These are phyloP conservation scores for Rhinocladiella similis DNA, from an alignment of 2,329 filamentous ascomycete species.

Conservation along the genomic window DNA sequence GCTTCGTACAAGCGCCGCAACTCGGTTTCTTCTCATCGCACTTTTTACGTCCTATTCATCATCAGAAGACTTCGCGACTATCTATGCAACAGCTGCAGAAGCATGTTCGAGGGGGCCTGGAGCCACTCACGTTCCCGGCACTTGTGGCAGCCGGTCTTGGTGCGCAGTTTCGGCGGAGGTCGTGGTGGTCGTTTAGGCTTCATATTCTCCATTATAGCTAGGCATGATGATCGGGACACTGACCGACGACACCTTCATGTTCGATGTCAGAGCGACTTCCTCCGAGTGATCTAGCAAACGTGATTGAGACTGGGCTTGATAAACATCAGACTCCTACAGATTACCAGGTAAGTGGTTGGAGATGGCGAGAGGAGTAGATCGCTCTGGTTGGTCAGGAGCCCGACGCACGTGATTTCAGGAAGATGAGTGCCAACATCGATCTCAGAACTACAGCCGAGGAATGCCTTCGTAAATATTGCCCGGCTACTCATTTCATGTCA, in stretches of 20 bases:
- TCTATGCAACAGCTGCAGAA: too few relatives aligned
- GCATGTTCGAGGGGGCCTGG: too few relatives aligned
- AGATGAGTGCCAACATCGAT: too few relatives aligned
- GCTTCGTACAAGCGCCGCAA: conserved; percentile 29
- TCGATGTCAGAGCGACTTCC: background rate
- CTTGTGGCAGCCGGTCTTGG: conserved; percentile 24
- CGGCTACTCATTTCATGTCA: too few relatives aligned
- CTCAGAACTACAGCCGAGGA: too few relatives aligned
- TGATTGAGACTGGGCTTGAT: background rate
- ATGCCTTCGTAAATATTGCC: too few relatives aligned
- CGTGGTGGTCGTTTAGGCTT: conserved; percentile 6
- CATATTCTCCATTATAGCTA: background rate
- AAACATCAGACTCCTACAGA: background rate
- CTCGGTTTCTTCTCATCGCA: conserved; percentile 33
- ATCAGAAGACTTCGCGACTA: conserved; percentile 3
- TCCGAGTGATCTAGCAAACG: too few relatives aligned
- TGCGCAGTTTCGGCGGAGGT: conserved; percentile 20
- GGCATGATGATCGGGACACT: background rate
- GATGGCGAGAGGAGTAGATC: too few relatives aligned
- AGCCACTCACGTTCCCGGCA: too few relatives aligned
- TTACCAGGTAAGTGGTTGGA: background rate
- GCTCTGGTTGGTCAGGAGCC: too few relatives aligned
- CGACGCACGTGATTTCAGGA: too few relatives aligned
- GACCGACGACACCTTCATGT: background rate
- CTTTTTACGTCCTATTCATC: conserved; percentile 24